Conservation (phyloP, 768 basidiomycete species). For the Zangia roseola region DNA sequence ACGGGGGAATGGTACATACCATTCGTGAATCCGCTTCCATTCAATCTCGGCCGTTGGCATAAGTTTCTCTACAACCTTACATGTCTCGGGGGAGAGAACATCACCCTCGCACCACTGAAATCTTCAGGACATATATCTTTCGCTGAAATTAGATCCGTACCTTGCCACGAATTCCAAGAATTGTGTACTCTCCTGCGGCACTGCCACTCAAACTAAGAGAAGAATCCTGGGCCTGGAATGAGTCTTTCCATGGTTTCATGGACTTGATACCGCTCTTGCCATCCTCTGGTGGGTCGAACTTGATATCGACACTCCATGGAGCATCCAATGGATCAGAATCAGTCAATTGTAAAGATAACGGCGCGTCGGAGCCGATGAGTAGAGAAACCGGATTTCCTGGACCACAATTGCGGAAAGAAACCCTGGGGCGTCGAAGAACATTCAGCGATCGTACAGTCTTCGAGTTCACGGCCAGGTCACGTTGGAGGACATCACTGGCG, state of each 20-base stretch:
- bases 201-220: slow-evolving; percentile 50
- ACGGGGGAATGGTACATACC: slow-evolving; percentile 43
- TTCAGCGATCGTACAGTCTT: slow-evolving; percentile 59
- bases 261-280: slow-evolving; percentile 39
- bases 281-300: slow-evolving; percentile 55
- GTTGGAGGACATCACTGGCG: slow-evolving; percentile 16
- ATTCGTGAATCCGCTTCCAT: slow-evolving; percentile 89
- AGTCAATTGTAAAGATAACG: slow-evolving; percentile 51
- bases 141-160: slow-evolving; percentile 27
- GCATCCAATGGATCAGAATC: slow-evolving; percentile 61
- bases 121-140: slow-evolving; percentile 1
- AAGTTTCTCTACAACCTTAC: slow-evolving; percentile 73
- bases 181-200: slow-evolving; percentile 75
- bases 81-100: slow-evolving; percentile 79
- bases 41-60: slow-evolving; percentile 81
- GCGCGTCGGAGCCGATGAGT: slow-evolving; percentile 65
- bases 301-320: slow-evolving; percentile 64
- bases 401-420: slow-evolving; percentile 74
- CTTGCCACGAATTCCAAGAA: slow-evolving; percentile 70
- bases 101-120: slow-evolving; percentile 75
- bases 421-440: slow-evolving; percentile 67
- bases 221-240: slow-evolving; percentile 48
- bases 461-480: slow-evolving; percentile 35
- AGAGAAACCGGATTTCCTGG: slow-evolving; percentile 69
- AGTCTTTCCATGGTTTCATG: slow-evolving; percentile 62